These are phyloP conservation scores for Trichocomaceae sp. DNA, from an alignment of 2,329 filamentous ascomycete species.

Conservation along the genomic window DNA sequence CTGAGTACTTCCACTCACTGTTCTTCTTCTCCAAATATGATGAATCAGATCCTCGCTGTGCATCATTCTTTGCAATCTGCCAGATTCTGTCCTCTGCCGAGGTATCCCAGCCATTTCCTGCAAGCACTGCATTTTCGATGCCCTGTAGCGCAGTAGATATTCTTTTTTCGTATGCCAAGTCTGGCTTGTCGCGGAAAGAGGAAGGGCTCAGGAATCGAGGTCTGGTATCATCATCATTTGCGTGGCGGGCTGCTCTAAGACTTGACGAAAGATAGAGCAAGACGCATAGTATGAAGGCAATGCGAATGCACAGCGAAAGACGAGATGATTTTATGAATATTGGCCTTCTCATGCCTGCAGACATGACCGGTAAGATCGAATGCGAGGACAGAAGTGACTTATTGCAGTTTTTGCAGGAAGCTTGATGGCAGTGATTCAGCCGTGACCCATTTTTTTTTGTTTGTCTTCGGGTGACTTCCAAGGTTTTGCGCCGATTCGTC, in stretches of 20 bases:
- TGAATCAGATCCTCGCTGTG: slow-evolving; percentile 21
- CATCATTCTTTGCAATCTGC: slow-evolving; percentile 26
- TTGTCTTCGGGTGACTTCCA: not conserved
- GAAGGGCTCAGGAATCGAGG: slow-evolving; percentile 26
- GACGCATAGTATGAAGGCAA: not conserved
- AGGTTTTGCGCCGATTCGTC: not conserved
- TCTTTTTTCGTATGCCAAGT: slow-evolving; percentile 23
- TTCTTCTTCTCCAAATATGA: slow-evolving; percentile 23
- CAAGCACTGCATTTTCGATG: slow-evolving; percentile 18
- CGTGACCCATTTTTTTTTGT: not conserved
- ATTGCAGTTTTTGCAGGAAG: not conserved
- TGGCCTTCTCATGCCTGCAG: not conserved
- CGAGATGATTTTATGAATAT: not conserved
- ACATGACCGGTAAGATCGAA: not conserved
- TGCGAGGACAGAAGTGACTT: not conserved
- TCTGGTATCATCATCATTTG: slow-evolving; percentile 13
- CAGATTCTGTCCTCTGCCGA: slow-evolving; percentile 21
- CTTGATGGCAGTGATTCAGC: not conserved
- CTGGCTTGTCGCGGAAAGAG: slow-evolving; percentile 22
- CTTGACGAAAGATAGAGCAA: not conserved
- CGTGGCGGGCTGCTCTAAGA: not conserved
- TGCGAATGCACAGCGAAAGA: not conserved
- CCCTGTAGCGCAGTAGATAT: slow-evolving; percentile 20
- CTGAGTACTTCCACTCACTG: slow-evolving; percentile 24
- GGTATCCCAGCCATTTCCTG: slow-evolving; percentile 10